phyloP scores from a whole-genome alignment of 345 rosid genomes.

The Salix viminalis region DNA sequence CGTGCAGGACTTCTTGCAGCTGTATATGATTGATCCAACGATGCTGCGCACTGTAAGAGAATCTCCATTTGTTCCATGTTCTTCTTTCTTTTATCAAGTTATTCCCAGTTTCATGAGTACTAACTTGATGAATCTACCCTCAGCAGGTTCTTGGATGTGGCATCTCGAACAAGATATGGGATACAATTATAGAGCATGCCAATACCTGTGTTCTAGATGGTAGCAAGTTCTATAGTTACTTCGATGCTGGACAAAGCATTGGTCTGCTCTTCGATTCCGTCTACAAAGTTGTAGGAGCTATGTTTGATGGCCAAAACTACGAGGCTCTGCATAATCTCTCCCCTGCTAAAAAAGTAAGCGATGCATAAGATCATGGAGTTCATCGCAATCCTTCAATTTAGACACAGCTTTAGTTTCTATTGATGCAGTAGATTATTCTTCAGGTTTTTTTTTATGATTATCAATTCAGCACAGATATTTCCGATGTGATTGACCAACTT shows the following conservation, averaged over 20 bases:
- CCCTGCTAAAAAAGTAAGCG: conserved; percentile 35
- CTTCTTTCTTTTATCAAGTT: not conserved
- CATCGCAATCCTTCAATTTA: not conserved
- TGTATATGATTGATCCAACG: conserved; percentile 13
- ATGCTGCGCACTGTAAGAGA: conserved; percentile 43
- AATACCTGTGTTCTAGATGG: conserved; percentile 47
- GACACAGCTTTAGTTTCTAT: no score
- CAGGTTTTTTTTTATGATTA: not conserved
- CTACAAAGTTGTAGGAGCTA: conserved; percentile 39
- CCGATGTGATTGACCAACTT: not conserved
- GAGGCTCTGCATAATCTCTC: conserved; percentile 29
- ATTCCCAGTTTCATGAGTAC: not conserved
- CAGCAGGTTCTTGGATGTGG: conserved; percentile 45
- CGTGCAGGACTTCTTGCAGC: conserved; percentile 45
- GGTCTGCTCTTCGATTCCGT: conserved; percentile 49
- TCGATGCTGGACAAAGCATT: conserved; percentile 18
- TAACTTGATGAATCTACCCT: conserved; percentile 1
- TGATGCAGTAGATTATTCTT: no score
- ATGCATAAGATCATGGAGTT: not conserved
- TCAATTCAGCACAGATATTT: not conserved
- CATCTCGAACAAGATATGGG: conserved; percentile 49
- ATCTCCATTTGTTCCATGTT: not conserved
- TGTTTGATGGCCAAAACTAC: conserved; percentile 29
- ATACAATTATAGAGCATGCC: conserved; percentile 58
- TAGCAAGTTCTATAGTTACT: conserved; percentile 38